phyloP scores from a whole-genome alignment of 805 yeast genomes.

The Wickerhamiella lipophila region DNA sequence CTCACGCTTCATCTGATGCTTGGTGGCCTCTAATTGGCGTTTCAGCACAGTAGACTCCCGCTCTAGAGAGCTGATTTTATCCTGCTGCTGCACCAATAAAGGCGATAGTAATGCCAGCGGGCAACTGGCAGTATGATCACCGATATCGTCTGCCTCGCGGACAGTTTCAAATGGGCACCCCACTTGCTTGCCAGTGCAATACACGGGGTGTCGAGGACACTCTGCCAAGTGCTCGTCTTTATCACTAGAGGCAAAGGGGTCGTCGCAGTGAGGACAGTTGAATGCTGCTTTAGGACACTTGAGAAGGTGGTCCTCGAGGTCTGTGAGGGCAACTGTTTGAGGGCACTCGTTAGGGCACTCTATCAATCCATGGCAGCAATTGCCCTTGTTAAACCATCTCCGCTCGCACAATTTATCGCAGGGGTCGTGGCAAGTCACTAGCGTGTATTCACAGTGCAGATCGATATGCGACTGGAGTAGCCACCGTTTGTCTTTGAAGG shows the following conservation, averaged over 20 bases:
- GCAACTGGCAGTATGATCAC: slow-evolving; percentile 23
- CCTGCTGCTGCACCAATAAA: slow-evolving; percentile 22
- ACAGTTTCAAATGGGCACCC: slow-evolving; percentile 16
- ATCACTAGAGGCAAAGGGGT: slow-evolving; percentile 15
- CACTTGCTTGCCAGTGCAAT: slow-evolving; percentile 17
- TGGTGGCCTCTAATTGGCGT: slow-evolving; percentile 22
- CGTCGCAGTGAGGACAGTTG: slow-evolving; percentile 9
- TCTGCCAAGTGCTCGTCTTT: slow-evolving; percentile 14
- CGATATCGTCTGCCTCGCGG: slow-evolving; percentile 18
- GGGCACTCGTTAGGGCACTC: slow-evolving; percentile 19
- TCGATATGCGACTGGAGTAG: slow-evolving; percentile 39
- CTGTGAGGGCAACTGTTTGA: slow-evolving; percentile 5
- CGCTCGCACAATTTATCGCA: slow-evolving; percentile 22
- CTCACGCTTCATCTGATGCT: slow-evolving; percentile 16
- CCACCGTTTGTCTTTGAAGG: slow-evolving; percentile 48
- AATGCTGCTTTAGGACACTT: slow-evolving; percentile 6
- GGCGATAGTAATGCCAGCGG: slow-evolving; percentile 23
- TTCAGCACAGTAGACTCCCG: slow-evolving; percentile 27
- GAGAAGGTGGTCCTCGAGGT: slow-evolving; percentile 8
- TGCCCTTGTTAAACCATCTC: slow-evolving; percentile 9
- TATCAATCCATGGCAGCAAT: slow-evolving; percentile 19
- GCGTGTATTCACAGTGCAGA: slow-evolving; percentile 31
- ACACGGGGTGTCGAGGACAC: slow-evolving; percentile 12
- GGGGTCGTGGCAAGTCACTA: slow-evolving; percentile 29
- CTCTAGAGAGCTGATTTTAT: slow-evolving; percentile 23